These are phyloP conservation scores for Lactarius akahatsu DNA, from an alignment of 768 basidiomycete genomes.

Conservation along the genomic window DNA sequence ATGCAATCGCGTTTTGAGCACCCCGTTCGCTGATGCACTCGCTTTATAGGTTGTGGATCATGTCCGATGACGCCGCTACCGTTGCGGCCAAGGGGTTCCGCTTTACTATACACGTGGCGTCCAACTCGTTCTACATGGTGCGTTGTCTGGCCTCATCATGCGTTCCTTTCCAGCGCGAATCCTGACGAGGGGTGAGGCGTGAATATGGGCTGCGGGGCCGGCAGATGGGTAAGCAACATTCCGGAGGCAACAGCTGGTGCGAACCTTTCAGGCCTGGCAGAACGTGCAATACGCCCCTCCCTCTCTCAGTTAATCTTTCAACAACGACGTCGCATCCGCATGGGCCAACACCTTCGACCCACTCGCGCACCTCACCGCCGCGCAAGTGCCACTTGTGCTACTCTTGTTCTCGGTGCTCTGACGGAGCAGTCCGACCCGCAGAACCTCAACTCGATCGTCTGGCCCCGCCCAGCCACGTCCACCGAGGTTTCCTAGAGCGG, in stretches of 20 bases:
- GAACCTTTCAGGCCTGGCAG: slow-evolving; percentile 80
- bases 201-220: slow-evolving; percentile 64
- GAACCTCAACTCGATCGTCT: slow-evolving; percentile 65
- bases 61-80: slow-evolving; percentile 54
- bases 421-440: slow-evolving; percentile 68
- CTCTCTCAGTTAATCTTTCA: not conserved
- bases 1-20: not conserved
- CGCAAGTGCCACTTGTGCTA: slow-evolving; percentile 49
- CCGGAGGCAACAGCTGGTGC: slow-evolving; percentile 61
- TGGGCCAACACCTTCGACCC: slow-evolving; percentile 72
- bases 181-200: not conserved
- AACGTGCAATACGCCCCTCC: slow-evolving; percentile 40
- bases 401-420: slow-evolving; percentile 58
- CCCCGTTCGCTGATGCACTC: too few relatives aligned
- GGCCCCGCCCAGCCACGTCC: slow-evolving; percentile 70
- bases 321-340: not conserved
- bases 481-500: slow-evolving; percentile 82
- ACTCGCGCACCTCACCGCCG: slow-evolving; percentile 47
- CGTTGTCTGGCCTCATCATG: slow-evolving; percentile 17
- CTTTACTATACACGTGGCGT: slow-evolving; percentile 66
- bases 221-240: slow-evolving; percentile 64
- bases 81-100: slow-evolving; percentile 61
- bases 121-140: slow-evolving; percentile 76
- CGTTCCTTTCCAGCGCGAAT: not conserved
- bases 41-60: slow-evolving; percentile 49